Percentiles rank a stretch among this genome's conserved stretches.
phyloP scores from a whole-genome alignment of 805 yeast genomes.

The Candida tammaniensis region DNA sequence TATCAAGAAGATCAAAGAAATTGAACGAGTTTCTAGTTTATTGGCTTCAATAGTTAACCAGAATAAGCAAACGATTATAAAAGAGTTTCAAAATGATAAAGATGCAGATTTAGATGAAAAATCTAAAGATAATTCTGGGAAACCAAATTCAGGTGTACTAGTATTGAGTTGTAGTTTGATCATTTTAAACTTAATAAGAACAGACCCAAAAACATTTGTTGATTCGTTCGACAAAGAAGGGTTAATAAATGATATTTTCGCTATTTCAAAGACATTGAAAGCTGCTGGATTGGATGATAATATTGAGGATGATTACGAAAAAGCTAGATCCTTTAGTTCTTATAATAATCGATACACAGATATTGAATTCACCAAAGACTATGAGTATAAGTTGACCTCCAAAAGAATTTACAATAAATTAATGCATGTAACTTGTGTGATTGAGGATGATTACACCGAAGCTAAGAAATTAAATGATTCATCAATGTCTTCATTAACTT shows the following conservation, averaged over 20 bases:
- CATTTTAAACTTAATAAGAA: constrained; percentile 10
- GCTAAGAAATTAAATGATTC: constrained; percentile 1
- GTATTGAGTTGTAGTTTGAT: constrained; percentile 42
- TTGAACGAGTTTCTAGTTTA: constrained; percentile 42
- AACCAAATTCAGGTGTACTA: constrained; percentile 35
- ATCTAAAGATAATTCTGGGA: constrained; percentile 13
- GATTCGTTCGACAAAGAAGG: constrained; percentile 69
- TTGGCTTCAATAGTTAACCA: constrained; percentile 64
- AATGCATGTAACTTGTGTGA: constrained; percentile 16
- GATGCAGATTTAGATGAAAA: constrained; percentile 1
- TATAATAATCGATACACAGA: constrained; percentile 27
- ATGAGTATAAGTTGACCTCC: constrained; percentile 18
- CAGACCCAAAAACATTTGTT: constrained; percentile 28
- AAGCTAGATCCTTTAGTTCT: constrained; percentile 12
- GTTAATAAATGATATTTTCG: constrained; percentile 48
- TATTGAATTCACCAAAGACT: constrained; percentile 28
- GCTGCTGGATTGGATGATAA: constrained; percentile 7
- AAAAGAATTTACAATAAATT: constrained; percentile 16
- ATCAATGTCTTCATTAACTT: background rate
- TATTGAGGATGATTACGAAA: constrained; percentile 15
- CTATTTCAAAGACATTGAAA: constrained; percentile 25
- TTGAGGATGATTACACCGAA: constrained; percentile 25
- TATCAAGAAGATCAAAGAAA: constrained; percentile 25
- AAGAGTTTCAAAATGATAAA: constrained; percentile 4
- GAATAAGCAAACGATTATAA: constrained; percentile 27